A percentile compares a stretch with the other conserved stretches of the same genome.
These are phyloP conservation scores for Arachis stenosperma DNA, from an alignment of 306 rosid species.

Conservation along the genomic window DNA sequence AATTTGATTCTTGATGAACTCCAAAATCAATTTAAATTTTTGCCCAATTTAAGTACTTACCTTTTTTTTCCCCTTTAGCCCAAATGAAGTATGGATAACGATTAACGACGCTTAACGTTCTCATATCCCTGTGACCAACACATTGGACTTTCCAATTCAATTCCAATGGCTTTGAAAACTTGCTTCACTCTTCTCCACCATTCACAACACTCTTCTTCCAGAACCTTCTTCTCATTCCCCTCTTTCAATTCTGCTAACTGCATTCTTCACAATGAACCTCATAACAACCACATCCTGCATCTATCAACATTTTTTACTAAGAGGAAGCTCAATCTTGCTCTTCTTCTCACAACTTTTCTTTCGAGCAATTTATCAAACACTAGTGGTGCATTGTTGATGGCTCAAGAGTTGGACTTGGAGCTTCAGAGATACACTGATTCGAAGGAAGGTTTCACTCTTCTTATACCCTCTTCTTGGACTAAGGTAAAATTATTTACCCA, in stretches of 20 bases:
- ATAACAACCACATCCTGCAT: slow-evolving; percentile 7
- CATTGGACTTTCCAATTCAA: too few species aligned
- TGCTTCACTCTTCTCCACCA: slow-evolving; percentile 32
- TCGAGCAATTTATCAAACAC: slow-evolving; percentile 47
- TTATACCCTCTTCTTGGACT: slow-evolving; percentile 79
- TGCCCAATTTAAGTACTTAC: too few species aligned
- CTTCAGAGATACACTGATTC: slow-evolving; percentile 80
- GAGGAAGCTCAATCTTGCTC: slow-evolving; percentile 56
- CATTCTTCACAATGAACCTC: slow-evolving; percentile 24
- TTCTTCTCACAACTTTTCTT: slow-evolving; percentile 44
- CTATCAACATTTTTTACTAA: slow-evolving; percentile 35
- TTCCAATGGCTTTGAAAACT: slow-evolving; percentile 39
- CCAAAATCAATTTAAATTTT: too few species aligned
- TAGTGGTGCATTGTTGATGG: slow-evolving; percentile 47
- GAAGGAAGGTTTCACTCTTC: slow-evolving; percentile 89
- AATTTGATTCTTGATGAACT: too few species aligned
- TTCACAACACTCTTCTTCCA: slow-evolving; percentile 37
- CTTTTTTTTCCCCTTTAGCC: too few species aligned
- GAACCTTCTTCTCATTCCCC: slow-evolving; percentile 34
- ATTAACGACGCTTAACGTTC: too few species aligned
- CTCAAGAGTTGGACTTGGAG: slow-evolving; percentile 58
- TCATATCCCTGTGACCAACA: too few species aligned
- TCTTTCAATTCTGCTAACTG: slow-evolving; percentile 29
- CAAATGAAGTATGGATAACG: too few species aligned
- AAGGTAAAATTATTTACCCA: slow-evolving; percentile 50